These are phyloP conservation scores for Peribolospora baueri DNA, from an alignment of 768 basidiomycete species.

Conservation along the genomic window DNA sequence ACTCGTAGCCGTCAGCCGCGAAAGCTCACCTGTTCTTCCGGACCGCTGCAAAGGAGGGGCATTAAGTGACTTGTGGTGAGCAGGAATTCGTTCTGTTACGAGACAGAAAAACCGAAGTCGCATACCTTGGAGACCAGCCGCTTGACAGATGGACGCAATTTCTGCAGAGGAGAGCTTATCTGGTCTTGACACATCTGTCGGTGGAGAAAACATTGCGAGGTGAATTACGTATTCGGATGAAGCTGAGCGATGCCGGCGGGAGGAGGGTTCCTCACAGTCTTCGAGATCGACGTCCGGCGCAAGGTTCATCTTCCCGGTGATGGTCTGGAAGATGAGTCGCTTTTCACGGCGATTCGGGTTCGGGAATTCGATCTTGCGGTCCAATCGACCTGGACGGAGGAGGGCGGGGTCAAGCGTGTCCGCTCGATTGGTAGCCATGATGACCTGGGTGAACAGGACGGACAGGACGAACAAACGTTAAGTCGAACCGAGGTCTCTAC, in stretches of 20 bases:
- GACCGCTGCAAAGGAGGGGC: conserved; percentile 36
- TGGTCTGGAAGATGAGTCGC: conserved; percentile 92
- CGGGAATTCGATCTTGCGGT: conserved; percentile 97
- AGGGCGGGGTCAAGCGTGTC: conserved; percentile 95
- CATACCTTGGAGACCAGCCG: conserved; percentile 81
- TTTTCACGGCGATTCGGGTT: conserved; percentile 80
- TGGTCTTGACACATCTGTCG: conserved; percentile 75
- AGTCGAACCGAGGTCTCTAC: background rate
- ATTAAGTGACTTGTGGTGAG: background rate
- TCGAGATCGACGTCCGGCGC: conserved; percentile 94
- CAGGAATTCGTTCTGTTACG: background rate
- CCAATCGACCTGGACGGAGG: conserved; percentile 86
- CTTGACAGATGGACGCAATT: conserved; percentile 84
- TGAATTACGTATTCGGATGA: background rate
- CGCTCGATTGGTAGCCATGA: conserved; percentile 98
- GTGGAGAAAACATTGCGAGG: background rate
- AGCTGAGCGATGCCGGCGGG: background rate
- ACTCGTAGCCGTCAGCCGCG: background rate
- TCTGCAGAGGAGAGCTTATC: conserved; percentile 89
- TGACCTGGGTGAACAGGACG: conserved; percentile 36
- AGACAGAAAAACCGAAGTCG: background rate
- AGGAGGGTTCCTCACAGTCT: conserved; percentile 46
- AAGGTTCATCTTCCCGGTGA: conserved; percentile 90
- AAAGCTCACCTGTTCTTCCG: conserved; percentile 53
- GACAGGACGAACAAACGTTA: background rate